Conservation (phyloP, 148 eudicot genomes). For the Camellia sinensis region DNA sequence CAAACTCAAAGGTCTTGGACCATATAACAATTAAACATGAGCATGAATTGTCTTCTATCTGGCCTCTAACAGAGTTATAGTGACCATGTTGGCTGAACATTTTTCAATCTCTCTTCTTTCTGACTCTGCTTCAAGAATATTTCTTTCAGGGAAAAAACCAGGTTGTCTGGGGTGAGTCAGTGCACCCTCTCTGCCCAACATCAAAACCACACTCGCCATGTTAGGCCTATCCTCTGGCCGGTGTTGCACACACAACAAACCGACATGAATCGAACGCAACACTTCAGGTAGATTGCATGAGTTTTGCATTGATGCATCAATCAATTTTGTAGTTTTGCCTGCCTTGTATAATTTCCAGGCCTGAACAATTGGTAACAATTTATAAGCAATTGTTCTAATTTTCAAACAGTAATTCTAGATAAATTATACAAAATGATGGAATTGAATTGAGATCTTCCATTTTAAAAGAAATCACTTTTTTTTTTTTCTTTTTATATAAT, state of each 20-base stretch:
- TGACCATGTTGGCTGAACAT: not conserved
- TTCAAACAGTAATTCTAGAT: not conserved
- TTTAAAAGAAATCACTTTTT: no score
- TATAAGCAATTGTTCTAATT: not conserved
- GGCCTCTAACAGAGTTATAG: not conserved
- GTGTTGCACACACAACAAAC: slow-evolving; percentile 44
- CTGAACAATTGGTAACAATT: not conserved
- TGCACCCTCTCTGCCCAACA: slow-evolving; percentile 24
- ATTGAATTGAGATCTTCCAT: no score
- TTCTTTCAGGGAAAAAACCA: slow-evolving; percentile 33
- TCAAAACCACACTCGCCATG: slow-evolving; percentile 34
- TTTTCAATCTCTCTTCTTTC: not conserved
- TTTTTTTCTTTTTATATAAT: no score
- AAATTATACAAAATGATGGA: not conserved
- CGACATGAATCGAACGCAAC: slow-evolving; percentile 19
- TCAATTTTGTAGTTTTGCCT: not conserved
- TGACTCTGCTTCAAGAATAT: not conserved
- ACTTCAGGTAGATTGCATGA: not conserved
- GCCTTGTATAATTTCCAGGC: not conserved
- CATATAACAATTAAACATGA: no score
- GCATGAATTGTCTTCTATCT: not conserved
- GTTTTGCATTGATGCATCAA: not conserved
- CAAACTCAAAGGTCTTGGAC: no score
- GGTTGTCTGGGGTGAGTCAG: slow-evolving; percentile 34
- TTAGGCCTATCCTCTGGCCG: slow-evolving; percentile 35